phyloP scores from a whole-genome alignment of 2,329 filamentous ascomycete species.

The Tolypocladium endophyticum region DNA sequence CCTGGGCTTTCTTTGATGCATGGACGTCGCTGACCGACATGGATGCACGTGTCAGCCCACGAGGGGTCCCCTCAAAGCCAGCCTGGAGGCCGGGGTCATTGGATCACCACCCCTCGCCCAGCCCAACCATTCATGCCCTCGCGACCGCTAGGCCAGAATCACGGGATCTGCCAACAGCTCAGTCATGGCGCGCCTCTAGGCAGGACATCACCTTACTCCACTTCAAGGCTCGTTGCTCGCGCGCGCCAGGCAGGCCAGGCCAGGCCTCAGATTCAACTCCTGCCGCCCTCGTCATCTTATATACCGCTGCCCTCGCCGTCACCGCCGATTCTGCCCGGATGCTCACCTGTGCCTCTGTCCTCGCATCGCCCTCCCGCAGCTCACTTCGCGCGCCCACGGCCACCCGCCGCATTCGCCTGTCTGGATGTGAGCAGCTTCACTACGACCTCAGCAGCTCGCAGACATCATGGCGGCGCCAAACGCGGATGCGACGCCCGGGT shows the following conservation, averaged over 20 bases:
- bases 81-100: not conserved
- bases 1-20: not conserved
- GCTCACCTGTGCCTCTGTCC: not conserved
- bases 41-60: constrained; percentile 18
- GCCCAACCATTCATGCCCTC: not conserved
- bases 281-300: not conserved
- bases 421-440: not conserved
- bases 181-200: not conserved
- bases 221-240: not conserved
- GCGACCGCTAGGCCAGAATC: not conserved
- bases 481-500: constrained; percentile 12
- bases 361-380: not conserved
- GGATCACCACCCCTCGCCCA: not conserved
- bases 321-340: not conserved
- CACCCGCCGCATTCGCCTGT: not conserved
- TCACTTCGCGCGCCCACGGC: not conserved
- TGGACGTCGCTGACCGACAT: not conserved
- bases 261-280: not conserved
- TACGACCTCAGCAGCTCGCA: not conserved
- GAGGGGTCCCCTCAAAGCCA: constrained; percentile 7
- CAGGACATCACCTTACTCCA: not conserved
- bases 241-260: not conserved
- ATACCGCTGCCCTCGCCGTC: not conserved
- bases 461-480: constrained; percentile 11
- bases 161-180: not conserved